Evolutionary conservation across 345 rosid genomes (phyloP).

Genomic region (Schrenkiella parvula): DNA sequence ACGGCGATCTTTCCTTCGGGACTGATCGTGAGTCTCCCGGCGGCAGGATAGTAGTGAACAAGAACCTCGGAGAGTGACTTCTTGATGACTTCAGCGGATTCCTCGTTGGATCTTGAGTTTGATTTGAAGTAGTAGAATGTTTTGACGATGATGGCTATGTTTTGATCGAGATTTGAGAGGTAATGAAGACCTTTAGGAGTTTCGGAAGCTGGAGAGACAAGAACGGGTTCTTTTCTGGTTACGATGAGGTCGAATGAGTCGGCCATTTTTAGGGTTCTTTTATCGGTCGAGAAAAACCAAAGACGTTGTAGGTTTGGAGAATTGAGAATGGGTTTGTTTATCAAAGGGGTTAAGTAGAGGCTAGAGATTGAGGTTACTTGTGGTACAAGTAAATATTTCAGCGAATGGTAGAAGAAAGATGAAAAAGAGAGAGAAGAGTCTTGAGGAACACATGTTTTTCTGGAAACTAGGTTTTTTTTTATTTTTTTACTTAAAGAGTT

Average conservation of each 20-base stretch:
- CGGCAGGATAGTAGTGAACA: slow-evolving; percentile 68
- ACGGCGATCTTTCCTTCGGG: slow-evolving; percentile 73
- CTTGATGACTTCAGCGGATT: slow-evolving; percentile 56
- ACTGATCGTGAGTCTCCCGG: slow-evolving; percentile 68
- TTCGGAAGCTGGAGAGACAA: slow-evolving; percentile 60
- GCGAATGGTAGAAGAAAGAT: slow-evolving; percentile 5
- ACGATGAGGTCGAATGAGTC: slow-evolving; percentile 41
- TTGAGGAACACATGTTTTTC: background rate
- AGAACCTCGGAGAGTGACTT: slow-evolving; percentile 62
- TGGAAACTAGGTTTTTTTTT: no score
- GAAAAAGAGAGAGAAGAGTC: background rate
- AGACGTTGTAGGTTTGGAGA: background rate
- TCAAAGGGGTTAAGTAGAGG: slow-evolving; percentile 14
- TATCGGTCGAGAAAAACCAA: background rate
- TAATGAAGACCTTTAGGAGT: slow-evolving; percentile 62
- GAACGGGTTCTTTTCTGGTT: slow-evolving; percentile 44
- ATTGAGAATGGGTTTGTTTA: slow-evolving; percentile 4
- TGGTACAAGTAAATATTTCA: slow-evolving; percentile 26
- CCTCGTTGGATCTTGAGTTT: slow-evolving; percentile 54
- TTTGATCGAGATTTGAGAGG: slow-evolving; percentile 86
- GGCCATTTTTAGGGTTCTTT: slow-evolving; percentile 39
- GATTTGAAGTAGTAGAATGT: slow-evolving; percentile 83
- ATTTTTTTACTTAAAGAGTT: no score
- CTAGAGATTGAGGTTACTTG: slow-evolving; percentile 28
- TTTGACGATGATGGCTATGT: slow-evolving; percentile 71